Percentiles rank a stretch among this genome's conserved stretches.
phyloP scores from a whole-genome alignment of 805 yeast genomes.

The Kodamaea nitidulidarum region DNA sequence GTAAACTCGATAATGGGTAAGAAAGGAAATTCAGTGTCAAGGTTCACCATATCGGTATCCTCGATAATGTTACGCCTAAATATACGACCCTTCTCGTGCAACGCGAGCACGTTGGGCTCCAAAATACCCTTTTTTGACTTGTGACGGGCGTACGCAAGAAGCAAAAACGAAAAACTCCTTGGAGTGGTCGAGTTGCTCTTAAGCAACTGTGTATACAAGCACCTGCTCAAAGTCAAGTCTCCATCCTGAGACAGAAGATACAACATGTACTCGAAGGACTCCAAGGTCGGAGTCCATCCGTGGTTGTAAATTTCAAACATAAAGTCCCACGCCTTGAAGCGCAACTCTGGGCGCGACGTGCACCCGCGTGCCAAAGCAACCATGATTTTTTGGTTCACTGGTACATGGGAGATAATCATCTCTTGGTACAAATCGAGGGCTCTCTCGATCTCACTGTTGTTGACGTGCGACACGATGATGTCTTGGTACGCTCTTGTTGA shows the following conservation, averaged over 20 bases:
- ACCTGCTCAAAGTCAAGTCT: constrained; percentile 68
- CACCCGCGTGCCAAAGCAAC: constrained; percentile 68
- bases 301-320: constrained; percentile 58
- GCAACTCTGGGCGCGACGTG: constrained; percentile 44
- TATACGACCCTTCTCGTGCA: constrained; percentile 43
- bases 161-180: constrained; percentile 41
- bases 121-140: constrained; percentile 14
- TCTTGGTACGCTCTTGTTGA: constrained; percentile 64
- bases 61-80: constrained; percentile 46
- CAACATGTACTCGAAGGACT: constrained; percentile 64
- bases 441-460: constrained; percentile 60
- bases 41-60: constrained; percentile 32
- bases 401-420: constrained; percentile 38
- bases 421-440: constrained; percentile 77
- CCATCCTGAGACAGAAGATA: constrained; percentile 77
- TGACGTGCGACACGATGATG: constrained; percentile 63
- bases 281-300: constrained; percentile 40
- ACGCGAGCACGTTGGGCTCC: constrained; percentile 23
- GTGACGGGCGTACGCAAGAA: constrained; percentile 48
- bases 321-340: constrained; percentile 70
- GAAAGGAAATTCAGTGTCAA: constrained; percentile 53
- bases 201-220: constrained; percentile 50
- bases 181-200: constrained; percentile 33
- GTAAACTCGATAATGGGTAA: constrained; percentile 52
- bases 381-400: constrained; percentile 34